Conservation (phyloP, 2,329 filamentous ascomycete species). For the Arthroderma sp. region DNA sequence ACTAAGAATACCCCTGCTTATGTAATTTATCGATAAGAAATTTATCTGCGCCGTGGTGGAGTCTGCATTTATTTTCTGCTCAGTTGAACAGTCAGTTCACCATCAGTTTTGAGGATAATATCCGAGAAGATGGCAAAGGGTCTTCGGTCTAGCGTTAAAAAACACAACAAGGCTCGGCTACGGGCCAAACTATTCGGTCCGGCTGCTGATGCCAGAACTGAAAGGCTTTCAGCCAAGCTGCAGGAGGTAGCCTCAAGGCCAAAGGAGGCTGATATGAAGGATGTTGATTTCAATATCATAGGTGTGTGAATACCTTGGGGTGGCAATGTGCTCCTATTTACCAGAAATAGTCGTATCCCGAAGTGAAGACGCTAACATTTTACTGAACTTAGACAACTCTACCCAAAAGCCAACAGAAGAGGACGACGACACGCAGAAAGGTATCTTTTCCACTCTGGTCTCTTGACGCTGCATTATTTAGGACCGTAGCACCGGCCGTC, state of each 20-base stretch:
- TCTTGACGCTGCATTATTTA: neutral
- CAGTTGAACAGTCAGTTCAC: conserved; percentile 1
- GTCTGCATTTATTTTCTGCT: conserved; percentile 1
- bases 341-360: neutral
- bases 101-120: conserved; percentile 15
- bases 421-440: neutral
- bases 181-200: conserved; percentile 76
- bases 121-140: conserved; percentile 64
- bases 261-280: conserved; percentile 34
- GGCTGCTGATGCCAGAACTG: conserved; percentile 61
- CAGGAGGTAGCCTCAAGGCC: conserved; percentile 66
- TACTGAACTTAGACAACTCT: neutral
- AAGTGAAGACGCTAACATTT: neutral
- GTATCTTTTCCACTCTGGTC: neutral
- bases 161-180: conserved; percentile 70
- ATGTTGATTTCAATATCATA: conserved; percentile 15
- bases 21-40: too few species aligned
- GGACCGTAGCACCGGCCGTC: neutral
- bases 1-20: too few species aligned
- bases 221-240: conserved; percentile 75
- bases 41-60: neutral
- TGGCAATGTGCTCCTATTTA: too few species aligned
- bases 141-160: conserved; percentile 62
- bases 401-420: conserved; percentile 1
- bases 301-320: conserved; percentile 12